Percentiles rank a stretch among this genome's conserved stretches.
Evolutionary conservation across 768 basidiomycete genomes (phyloP).

Genomic region (Tricholoma furcatifolium): DNA sequence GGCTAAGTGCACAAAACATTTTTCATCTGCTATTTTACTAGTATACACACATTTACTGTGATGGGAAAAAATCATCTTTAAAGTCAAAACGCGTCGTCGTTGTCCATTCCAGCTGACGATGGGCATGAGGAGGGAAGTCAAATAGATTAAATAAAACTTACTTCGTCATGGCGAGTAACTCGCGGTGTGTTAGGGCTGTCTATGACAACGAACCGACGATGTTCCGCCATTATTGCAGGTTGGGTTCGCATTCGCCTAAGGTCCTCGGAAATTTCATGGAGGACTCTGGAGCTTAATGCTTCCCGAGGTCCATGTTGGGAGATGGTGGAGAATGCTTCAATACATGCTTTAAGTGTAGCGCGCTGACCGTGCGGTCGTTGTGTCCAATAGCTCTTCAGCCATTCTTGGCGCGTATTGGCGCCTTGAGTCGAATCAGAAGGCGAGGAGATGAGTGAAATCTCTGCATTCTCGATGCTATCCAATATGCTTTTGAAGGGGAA

Average conservation of each 20-base stretch:
- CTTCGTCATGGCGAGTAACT: slow-evolving; percentile 37
- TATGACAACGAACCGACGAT: slow-evolving; percentile 68
- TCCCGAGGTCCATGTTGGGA: slow-evolving; percentile 32
- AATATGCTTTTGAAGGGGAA: slow-evolving; percentile 43
- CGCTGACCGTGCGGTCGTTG: slow-evolving; percentile 31
- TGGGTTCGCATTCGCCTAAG: slow-evolving; percentile 57
- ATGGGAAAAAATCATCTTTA: slow-evolving; percentile 52
- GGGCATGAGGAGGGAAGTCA: neutral
- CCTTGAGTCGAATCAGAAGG: slow-evolving; percentile 34
- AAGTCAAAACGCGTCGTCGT: slow-evolving; percentile 49
- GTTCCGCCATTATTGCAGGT: slow-evolving; percentile 56
- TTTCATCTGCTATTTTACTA: neutral
- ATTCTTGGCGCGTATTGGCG: slow-evolving; percentile 24
- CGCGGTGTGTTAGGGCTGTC: slow-evolving; percentile 32
- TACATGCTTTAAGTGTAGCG: slow-evolving; percentile 42
- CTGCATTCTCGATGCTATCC: slow-evolving; percentile 52
- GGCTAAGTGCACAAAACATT: too few relatives aligned
- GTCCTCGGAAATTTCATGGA: slow-evolving; percentile 47
- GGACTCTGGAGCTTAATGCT: slow-evolving; percentile 38
- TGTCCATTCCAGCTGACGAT: slow-evolving; percentile 55
- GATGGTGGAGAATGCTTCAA: slow-evolving; percentile 37
- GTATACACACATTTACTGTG: slow-evolving; percentile 6
- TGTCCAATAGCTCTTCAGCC: slow-evolving; percentile 38
- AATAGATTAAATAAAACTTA: slow-evolving; percentile 31
- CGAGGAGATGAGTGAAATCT: slow-evolving; percentile 49